These are phyloP conservation scores for Umbellularia californica DNA, from an alignment of 164 flowering plant genomes.

Conservation along the genomic window DNA sequence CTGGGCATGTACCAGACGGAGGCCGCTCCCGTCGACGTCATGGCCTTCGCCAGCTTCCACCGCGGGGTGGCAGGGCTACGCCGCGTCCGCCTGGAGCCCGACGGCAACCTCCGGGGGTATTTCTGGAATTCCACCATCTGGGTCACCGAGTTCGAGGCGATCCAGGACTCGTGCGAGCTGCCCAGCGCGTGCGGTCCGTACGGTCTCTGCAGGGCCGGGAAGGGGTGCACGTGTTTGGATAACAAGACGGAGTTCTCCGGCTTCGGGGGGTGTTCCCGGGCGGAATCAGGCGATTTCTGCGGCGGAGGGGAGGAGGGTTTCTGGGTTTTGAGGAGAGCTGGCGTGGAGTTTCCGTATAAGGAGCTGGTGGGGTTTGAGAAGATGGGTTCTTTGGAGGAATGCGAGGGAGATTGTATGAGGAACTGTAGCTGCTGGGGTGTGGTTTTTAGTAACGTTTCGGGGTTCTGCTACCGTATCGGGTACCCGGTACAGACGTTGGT, in stretches of 20 bases:
- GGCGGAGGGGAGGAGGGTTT: slow-evolving; percentile 17
- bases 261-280: slow-evolving; percentile 31
- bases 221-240: slow-evolving; percentile 63
- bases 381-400: slow-evolving; percentile 40
- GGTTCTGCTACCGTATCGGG: slow-evolving; percentile 67
- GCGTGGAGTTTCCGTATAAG: slow-evolving; percentile 76
- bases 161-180: slow-evolving; percentile 54
- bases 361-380: slow-evolving; percentile 53
- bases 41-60: slow-evolving; percentile 61
- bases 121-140: slow-evolving; percentile 68
- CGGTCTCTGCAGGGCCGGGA: slow-evolving; percentile 64
- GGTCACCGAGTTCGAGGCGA: slow-evolving; percentile 56
- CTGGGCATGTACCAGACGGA: slow-evolving; percentile 76
- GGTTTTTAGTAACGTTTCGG: slow-evolving; percentile 65
- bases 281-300: slow-evolving; percentile 49
- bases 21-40: slow-evolving; percentile 52
- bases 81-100: slow-evolving; percentile 56
- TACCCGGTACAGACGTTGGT: slow-evolving; percentile 67
- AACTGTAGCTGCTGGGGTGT: slow-evolving; percentile 91
- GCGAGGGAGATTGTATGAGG: slow-evolving; percentile 54
- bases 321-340: slow-evolving; percentile 38
- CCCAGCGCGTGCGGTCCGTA: slow-evolving; percentile 77
- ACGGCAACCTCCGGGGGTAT: slow-evolving; percentile 78
- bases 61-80: slow-evolving; percentile 44
- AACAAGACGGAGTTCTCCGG: slow-evolving; percentile 32